Evolutionary conservation across 2,329 filamentous ascomycete genomes (phyloP).

Genomic region (Sphaerulina musiva): DNA sequence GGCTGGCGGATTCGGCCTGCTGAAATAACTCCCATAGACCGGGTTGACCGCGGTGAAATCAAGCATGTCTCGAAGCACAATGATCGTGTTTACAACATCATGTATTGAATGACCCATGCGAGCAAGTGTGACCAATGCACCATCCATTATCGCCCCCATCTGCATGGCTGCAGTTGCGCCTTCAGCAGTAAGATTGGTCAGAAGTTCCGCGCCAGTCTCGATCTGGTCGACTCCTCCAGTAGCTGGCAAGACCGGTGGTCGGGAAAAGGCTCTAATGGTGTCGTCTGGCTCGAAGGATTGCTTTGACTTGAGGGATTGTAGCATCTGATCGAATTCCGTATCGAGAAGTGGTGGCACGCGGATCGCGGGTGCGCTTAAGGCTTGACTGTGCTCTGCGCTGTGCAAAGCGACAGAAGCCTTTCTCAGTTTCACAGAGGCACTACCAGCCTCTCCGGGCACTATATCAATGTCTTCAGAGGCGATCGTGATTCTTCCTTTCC

Average conservation of each 20-base stretch:
- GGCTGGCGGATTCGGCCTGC: conserved; percentile 72
- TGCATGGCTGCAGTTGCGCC: conserved; percentile 38
- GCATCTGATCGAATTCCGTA: conserved; percentile 46
- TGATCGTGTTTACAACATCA: conserved; percentile 42
- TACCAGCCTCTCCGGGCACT: conserved; percentile 66
- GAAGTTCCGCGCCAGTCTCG: conserved; percentile 6
- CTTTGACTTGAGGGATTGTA: conserved; percentile 22
- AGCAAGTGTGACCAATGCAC: conserved; percentile 20
- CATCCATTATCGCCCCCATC: conserved; percentile 36
- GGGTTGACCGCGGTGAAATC: conserved; percentile 71
- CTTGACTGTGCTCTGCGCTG: neutral
- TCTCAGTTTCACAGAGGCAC: conserved; percentile 61
- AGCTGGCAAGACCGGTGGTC: neutral
- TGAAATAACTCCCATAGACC: conserved; percentile 69
- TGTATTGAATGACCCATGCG: conserved; percentile 22
- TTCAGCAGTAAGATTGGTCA: conserved; percentile 28
- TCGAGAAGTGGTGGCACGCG: conserved; percentile 64
- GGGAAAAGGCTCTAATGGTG: neutral
- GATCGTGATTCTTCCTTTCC: conserved; percentile 64
- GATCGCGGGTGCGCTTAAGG: neutral
- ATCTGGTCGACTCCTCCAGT: neutral
- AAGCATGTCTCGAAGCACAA: conserved; percentile 72
- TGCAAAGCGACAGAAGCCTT: conserved; percentile 45
- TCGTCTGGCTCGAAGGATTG: neutral
- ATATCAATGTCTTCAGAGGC: conserved; percentile 47